phyloP scores from a whole-genome alignment of 169 alveolate species.

The Perkinsus chesapeaki region DNA sequence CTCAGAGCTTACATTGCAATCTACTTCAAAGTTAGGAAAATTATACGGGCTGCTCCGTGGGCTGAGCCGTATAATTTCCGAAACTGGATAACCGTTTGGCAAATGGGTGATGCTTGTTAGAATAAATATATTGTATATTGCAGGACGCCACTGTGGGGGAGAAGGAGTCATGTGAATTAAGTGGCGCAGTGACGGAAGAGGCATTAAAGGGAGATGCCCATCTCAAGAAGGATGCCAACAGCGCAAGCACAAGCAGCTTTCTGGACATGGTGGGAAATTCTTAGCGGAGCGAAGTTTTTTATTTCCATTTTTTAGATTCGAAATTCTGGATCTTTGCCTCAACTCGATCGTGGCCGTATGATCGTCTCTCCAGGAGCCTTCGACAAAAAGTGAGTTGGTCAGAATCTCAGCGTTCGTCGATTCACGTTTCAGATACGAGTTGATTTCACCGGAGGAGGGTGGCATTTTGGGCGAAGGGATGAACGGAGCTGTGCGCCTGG shows the following conservation, averaged over 20 bases:
- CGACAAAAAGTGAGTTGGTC: not conserved
- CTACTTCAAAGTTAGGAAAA: too few species aligned
- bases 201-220: not conserved
- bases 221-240: not conserved
- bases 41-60: too few species aligned
- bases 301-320: not conserved
- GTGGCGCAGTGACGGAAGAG: not conserved
- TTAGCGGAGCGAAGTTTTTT: constrained; percentile 2
- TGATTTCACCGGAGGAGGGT: not conserved
- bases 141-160: too few species aligned
- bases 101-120: too few species aligned
- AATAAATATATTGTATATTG: too few species aligned
- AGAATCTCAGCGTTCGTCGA: too few species aligned
- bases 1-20: too few species aligned
- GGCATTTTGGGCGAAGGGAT: not conserved
- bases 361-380: not conserved
- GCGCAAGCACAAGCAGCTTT: not conserved
- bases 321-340: not conserved
- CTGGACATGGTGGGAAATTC: not conserved
- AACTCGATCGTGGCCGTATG: not conserved
- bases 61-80: too few species aligned
- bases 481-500: not conserved
- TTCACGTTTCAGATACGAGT: not conserved
- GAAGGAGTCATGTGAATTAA: not conserved
- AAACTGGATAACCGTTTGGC: too few species aligned